Evolutionary conservation across 768 basidiomycete genomes (phyloP).

Genomic region (Infundibulicybe gibba): DNA sequence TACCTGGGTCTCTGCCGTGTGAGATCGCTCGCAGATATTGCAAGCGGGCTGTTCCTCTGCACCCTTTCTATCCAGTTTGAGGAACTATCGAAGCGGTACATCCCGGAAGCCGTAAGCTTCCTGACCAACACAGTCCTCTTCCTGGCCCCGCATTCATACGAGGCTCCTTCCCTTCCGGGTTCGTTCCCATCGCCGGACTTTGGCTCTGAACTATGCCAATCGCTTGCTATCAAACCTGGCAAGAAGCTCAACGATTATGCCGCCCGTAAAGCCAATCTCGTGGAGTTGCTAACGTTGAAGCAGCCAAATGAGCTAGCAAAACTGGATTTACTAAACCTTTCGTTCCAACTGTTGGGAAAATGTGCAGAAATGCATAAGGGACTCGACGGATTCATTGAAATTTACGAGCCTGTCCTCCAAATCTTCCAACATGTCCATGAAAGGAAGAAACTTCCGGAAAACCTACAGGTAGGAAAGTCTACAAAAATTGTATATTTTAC

Average conservation of each 20-base stretch:
- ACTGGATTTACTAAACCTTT: conserved; percentile 61
- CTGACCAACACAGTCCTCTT: conserved; percentile 65
- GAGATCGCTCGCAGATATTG: conserved; percentile 68
- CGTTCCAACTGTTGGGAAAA: conserved; percentile 59
- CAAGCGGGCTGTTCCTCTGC: conserved; percentile 86
- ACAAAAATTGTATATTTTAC: too few species aligned
- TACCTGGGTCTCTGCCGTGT: conserved; percentile 86
- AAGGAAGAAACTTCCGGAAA: conserved; percentile 37
- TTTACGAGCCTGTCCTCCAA: conserved; percentile 65
- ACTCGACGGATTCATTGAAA: conserved; percentile 80
- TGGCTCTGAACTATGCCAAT: conserved; percentile 38
- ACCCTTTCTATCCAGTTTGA: conserved; percentile 87
- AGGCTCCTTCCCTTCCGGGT: conserved; percentile 54
- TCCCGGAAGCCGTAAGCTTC: conserved; percentile 90
- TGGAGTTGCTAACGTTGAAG: conserved; percentile 31
- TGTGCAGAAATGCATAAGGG: conserved; percentile 78
- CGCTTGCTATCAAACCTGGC: conserved; percentile 35
- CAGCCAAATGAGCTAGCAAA: conserved; percentile 60
- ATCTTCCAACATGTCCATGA: conserved; percentile 52
- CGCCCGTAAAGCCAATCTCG: conserved; percentile 44
- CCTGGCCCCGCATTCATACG: conserved; percentile 63
- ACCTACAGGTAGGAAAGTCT: conserved; percentile 45
- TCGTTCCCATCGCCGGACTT: conserved; percentile 74
- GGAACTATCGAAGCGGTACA: conserved; percentile 73
- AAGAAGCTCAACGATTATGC: conserved; percentile 22